phyloP scores from a whole-genome alignment of 345 rosid genomes.

The Citrus mangshanensis region DNA sequence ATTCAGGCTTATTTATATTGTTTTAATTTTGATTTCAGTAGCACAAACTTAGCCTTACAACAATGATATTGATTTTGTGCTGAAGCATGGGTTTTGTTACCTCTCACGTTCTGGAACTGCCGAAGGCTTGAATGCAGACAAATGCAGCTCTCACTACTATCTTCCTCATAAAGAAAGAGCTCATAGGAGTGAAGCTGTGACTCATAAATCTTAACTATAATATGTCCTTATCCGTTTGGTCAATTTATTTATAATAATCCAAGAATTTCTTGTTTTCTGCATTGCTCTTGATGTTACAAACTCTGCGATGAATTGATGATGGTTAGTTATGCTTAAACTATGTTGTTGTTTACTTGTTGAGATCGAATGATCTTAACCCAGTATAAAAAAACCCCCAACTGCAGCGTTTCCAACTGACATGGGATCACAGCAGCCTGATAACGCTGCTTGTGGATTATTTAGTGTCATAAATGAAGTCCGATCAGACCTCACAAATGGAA shows the following conservation, averaged over 20 bases:
- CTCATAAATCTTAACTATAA: too few species aligned
- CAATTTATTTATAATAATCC: too few species aligned
- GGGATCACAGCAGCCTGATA: conserved; percentile 38
- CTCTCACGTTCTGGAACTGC: neutral
- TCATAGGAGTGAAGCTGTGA: too few species aligned
- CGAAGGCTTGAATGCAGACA: conserved; percentile 3
- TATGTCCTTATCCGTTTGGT: too few species aligned
- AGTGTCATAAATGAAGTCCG: conserved; percentile 30
- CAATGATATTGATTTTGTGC: too few species aligned
- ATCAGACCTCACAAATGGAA: conserved; percentile 52
- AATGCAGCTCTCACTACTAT: neutral
- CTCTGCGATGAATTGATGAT: too few species aligned
- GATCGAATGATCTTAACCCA: conserved; percentile 18
- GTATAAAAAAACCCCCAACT: conserved; percentile 26
- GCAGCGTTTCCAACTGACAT: conserved; percentile 43
- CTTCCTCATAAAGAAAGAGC: neutral
- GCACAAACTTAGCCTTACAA: too few species aligned
- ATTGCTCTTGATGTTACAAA: too few species aligned
- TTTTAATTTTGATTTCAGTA: neutral
- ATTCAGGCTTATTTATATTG: neutral
- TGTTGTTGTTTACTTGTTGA: too few species aligned
- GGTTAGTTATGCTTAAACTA: too few species aligned
- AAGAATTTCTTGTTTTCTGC: too few species aligned
- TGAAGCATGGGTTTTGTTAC: too few species aligned
- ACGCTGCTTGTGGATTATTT: conserved; percentile 38